These are phyloP conservation scores for Ceratocystis lukuohia DNA, from an alignment of 2,329 filamentous ascomycete genomes.

Conservation along the genomic window DNA sequence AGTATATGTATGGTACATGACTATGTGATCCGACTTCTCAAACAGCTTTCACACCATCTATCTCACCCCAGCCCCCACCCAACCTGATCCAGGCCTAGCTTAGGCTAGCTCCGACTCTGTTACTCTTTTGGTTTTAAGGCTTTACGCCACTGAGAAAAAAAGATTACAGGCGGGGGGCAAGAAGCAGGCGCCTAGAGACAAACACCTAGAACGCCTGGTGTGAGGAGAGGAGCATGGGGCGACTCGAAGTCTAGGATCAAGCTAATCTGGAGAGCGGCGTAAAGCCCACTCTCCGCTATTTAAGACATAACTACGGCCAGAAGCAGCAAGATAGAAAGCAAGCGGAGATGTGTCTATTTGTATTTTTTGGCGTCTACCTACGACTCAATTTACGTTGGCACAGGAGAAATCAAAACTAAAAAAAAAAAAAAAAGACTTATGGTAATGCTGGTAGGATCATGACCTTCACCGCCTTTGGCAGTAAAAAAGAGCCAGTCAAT, in stretches of 20 bases:
- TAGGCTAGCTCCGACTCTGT: neutral
- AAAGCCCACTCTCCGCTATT: too few species aligned
- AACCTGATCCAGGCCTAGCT: neutral
- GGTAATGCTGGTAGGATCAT: neutral
- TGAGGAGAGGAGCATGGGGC: too few species aligned
- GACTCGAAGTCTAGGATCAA: too few species aligned
- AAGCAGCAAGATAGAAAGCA: too few species aligned
- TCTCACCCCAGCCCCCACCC: neutral
- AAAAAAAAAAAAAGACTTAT: neutral
- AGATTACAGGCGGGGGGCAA: neutral
- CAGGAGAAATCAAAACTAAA: neutral
- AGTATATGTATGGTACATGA: too few species aligned
- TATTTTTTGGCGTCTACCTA: neutral
- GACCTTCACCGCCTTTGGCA: neutral
- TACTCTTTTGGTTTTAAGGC: neutral
- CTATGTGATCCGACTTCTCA: too few species aligned
- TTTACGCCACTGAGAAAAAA: neutral
- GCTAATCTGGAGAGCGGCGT: too few species aligned
- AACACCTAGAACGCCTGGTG: too few species aligned
- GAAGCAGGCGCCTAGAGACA: neutral
- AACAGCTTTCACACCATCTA: neutral
- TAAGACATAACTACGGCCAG: too few species aligned
- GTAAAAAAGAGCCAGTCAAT: neutral
- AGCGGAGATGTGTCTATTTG: neutral
- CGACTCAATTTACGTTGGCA: neutral